phyloP scores from a whole-genome alignment of 2,329 filamentous ascomycete species.

The Magnaporthales sp. region DNA sequence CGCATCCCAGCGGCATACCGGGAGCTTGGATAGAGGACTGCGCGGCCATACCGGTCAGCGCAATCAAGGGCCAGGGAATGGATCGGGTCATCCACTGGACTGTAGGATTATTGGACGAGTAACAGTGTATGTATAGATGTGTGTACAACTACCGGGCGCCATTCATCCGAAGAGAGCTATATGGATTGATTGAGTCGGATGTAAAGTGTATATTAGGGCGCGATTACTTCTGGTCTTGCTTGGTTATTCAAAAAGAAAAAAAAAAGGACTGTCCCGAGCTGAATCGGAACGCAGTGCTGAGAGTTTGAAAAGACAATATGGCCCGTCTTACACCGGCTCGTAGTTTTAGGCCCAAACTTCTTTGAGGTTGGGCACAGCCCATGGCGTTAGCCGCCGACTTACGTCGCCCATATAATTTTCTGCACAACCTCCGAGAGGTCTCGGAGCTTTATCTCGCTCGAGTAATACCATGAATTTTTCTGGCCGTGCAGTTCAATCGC shows the following conservation, averaged over 20 bases:
- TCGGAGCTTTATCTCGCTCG: neutral
- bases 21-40: slow-evolving; percentile 52
- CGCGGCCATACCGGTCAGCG: slow-evolving; percentile 75
- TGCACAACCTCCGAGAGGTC: neutral
- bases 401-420: neutral
- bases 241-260: neutral
- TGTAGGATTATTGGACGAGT: slow-evolving; percentile 54
- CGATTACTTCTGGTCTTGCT: neutral
- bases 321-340: neutral
- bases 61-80: slow-evolving; percentile 79
- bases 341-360: neutral
- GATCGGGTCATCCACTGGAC: slow-evolving; percentile 66
- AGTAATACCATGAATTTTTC: neutral
- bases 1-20: slow-evolving; percentile 64
- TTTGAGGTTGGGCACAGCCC: neutral
- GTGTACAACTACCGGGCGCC: slow-evolving; percentile 4
- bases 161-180: neutral
- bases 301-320: neutral
- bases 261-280: neutral
- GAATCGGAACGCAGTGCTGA: neutral
- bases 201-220: neutral
- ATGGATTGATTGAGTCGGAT: neutral
- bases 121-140: slow-evolving; percentile 5
- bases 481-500: neutral
- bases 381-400: neutral